Evolutionary conservation across 768 basidiomycete species (phyloP).

Genomic region (Tricholoma furcatifolium): DNA sequence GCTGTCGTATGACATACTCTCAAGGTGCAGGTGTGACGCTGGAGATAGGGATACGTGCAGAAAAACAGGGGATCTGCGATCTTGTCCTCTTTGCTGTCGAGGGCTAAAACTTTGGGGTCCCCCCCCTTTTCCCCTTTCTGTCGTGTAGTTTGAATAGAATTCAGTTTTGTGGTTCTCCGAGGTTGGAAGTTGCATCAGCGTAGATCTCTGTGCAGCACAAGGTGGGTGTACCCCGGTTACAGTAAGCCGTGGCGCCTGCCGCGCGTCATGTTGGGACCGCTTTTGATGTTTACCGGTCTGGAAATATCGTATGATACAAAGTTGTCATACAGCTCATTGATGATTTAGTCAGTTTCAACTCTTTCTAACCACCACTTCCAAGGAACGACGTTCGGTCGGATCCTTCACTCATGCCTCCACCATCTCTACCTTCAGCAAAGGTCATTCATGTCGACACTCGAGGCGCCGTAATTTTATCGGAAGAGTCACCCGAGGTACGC

Average conservation of each 20-base stretch:
- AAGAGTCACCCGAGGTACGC: conserved; percentile 91
- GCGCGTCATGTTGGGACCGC: conserved; percentile 13
- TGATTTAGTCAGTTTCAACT: conserved; percentile 6
- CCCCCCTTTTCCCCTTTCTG: conserved; percentile 9
- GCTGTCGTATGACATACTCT: conserved; percentile 94
- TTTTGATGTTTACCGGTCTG: conserved; percentile 17
- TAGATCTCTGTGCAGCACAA: background rate
- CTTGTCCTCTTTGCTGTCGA: conserved; percentile 91
- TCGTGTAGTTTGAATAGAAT: conserved; percentile 13
- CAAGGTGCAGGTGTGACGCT: conserved; percentile 89
- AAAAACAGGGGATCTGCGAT: conserved; percentile 81
- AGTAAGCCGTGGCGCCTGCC: conserved; percentile 1
- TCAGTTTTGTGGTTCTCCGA: conserved; percentile 7
- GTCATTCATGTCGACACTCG: conserved; percentile 94
- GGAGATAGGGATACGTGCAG: conserved; percentile 88
- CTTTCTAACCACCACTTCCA: conserved; percentile 7
- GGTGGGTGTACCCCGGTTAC: conserved; percentile 13
- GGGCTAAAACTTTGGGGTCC: conserved; percentile 36
- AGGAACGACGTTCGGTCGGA: conserved; percentile 10
- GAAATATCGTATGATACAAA: conserved; percentile 30
- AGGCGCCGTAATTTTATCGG: conserved; percentile 89
- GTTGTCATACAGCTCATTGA: conserved; percentile 6
- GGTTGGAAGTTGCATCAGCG: background rate
- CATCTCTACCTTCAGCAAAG: conserved; percentile 76
- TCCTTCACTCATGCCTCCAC: conserved; percentile 37